Percentiles rank a stretch among this genome's conserved stretches.
These are phyloP conservation scores for Trypanosoma congolense DNA, from an alignment of 208 protist species.

Conservation along the genomic window DNA sequence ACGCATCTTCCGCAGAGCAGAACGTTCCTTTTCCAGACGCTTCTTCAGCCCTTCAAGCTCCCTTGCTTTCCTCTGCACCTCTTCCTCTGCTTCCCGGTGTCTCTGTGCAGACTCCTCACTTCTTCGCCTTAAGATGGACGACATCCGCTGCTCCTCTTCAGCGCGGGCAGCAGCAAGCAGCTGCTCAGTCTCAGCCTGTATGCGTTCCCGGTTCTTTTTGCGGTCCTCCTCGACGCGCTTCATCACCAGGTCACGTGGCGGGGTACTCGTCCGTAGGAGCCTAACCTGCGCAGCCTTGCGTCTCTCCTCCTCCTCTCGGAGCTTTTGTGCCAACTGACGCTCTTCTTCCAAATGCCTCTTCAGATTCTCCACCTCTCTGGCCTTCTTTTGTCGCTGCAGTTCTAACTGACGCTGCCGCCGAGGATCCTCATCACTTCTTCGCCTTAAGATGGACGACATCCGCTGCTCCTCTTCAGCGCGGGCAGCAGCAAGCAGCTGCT, in stretches of 20 bases:
- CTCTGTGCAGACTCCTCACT: slow-evolving; percentile 11
- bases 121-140: not conserved
- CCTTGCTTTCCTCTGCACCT: slow-evolving; percentile 38
- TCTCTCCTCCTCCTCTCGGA: slow-evolving; percentile 40
- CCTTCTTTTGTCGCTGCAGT: slow-evolving; percentile 32
- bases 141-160: not conserved
- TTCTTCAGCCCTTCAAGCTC: slow-evolving; percentile 37
- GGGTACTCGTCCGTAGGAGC: not conserved
- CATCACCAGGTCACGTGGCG: not conserved
- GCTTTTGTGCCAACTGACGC: slow-evolving; percentile 32
- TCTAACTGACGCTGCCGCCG: slow-evolving; percentile 20
- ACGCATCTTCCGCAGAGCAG: not conserved
- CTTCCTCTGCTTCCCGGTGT: slow-evolving; percentile 15
- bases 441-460: not conserved
- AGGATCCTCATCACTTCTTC: slow-evolving; percentile 5
- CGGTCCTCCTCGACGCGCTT: not conserved
- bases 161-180: not conserved
- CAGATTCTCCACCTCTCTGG: slow-evolving; percentile 36
- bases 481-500: slow-evolving; percentile 12
- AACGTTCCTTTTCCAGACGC: slow-evolving; percentile 30
- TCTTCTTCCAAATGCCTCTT: slow-evolving; percentile 46
- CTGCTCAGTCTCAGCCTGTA: slow-evolving; percentile 2
- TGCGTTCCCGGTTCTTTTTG: not conserved
- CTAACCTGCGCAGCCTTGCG: slow-evolving; percentile 11
- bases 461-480: not conserved